Conservation (phyloP, 148 eudicot species). For the Salicornia ramosissima region DNA sequence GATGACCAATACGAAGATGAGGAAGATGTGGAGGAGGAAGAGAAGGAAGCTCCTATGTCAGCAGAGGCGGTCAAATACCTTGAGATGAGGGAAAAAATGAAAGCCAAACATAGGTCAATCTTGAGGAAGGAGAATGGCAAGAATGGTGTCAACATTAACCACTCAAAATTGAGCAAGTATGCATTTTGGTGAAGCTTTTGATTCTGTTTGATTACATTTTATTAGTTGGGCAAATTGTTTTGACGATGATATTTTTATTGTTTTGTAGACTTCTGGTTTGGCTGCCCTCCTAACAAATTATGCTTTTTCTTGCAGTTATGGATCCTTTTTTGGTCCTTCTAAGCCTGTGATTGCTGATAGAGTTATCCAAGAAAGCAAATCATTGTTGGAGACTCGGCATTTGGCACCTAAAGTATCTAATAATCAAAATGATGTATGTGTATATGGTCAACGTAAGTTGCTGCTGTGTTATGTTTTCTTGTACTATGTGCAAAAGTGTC, state of each 20-base stretch:
- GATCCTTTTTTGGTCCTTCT: constrained; percentile 91
- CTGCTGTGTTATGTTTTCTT: background rate
- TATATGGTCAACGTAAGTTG: constrained; percentile 15
- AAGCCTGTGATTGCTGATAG: constrained; percentile 84
- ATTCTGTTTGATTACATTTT: background rate
- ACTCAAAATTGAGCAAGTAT: constrained; percentile 48
- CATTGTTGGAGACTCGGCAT: constrained; percentile 73
- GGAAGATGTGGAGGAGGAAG: constrained; percentile 20
- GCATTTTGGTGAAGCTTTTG: constrained; percentile 8
- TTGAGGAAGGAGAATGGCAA: constrained; percentile 58
- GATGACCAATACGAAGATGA: constrained; percentile 7
- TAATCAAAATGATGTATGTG: constrained; percentile 46
- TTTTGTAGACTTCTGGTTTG: background rate
- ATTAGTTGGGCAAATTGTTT: background rate
- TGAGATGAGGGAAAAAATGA: constrained; percentile 55
- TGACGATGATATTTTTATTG: background rate
- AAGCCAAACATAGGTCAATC: constrained; percentile 53
- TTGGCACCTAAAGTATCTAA: constrained; percentile 43
- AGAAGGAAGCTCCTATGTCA: constrained; percentile 31
- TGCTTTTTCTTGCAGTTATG: constrained; percentile 57
- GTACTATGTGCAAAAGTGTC: background rate
- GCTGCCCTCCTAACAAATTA: background rate
- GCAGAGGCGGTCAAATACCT: constrained; percentile 65
- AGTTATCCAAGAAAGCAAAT: constrained; percentile 87
- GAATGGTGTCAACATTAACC: constrained; percentile 20